phyloP scores from a whole-genome alignment of 2,329 filamentous ascomycete genomes.

The Colletotrichum simmondsii region DNA sequence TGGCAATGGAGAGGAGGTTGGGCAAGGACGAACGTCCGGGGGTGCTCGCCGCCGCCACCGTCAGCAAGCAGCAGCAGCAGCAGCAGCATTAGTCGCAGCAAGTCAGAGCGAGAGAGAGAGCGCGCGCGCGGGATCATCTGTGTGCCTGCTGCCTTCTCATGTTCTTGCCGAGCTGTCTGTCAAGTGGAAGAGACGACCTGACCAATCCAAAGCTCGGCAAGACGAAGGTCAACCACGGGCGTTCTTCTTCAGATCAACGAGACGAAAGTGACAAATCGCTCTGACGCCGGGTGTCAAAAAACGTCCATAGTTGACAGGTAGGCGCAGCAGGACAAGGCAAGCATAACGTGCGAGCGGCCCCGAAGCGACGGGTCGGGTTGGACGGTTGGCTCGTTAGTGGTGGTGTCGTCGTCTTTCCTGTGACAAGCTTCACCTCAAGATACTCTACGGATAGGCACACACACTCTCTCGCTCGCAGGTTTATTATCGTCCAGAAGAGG shows the following conservation, averaged over 20 bases:
- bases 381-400: background rate
- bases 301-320: slow-evolving; percentile 26
- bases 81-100: background rate
- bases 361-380: background rate
- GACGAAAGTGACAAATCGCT: slow-evolving; percentile 20
- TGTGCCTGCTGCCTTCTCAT: slow-evolving; percentile 9
- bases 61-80: background rate
- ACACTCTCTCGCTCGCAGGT: slow-evolving; percentile 6
- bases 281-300: slow-evolving; percentile 25
- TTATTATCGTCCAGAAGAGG: slow-evolving; percentile 33
- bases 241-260: background rate
- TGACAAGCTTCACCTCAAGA: slow-evolving; percentile 32
- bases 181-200: background rate
- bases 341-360: background rate
- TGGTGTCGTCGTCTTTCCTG: slow-evolving; percentile 5
- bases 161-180: slow-evolving; percentile 10
- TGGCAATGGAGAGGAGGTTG: background rate
- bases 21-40: slow-evolving; percentile 23
- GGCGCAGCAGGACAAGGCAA: background rate
- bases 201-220: slow-evolving; percentile 21
- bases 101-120: background rate
- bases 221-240: slow-evolving; percentile 8
- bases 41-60: background rate
- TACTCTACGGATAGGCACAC: too few species aligned
- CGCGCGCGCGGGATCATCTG: background rate